Evolutionary conservation across 352 stramenopile species (phyloP), one percentile per base, ranked within the genome.

Genomic region (Saprolegnia parasitica): DNA sequence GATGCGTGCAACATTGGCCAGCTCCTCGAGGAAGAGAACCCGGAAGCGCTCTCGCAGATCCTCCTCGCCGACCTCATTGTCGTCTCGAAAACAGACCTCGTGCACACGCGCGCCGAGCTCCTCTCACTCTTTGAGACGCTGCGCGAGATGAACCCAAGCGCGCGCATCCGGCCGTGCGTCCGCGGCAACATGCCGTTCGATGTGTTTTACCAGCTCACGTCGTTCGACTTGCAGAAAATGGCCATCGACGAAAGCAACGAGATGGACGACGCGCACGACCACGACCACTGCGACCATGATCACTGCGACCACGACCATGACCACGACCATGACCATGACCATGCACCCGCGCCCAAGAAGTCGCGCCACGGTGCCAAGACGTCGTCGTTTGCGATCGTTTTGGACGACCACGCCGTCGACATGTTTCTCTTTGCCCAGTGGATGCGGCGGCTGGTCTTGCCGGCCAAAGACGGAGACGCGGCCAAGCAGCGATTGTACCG

Each of bases 61-160:
- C 94, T 95, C 0, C 98, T 98, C 80, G 91, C 95, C 1, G 96
- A 99, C 76, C 93, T 94, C 23, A 90, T 99, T 73, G 62, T 99
- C 40, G 79, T 99, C 29, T 98, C 99, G 78, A 99, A 99, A 73
- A 89, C 94, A 49, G 96, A 99, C 77, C 79, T 99, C 35, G 93
- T 98, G 1, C 63, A 52, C n/a, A 52, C 24, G 2, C 63, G 42
- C 23, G 24, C n/a, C 23, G 50, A 61, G 11, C 54, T 61, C 32
- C 63, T 75, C 21, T 65, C 71, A 15, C 63, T 75, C 3, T 72
- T 58, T 26, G 23, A 61, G 21, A 57, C 52, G 24, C 45, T 77
- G 47, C 71, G 73, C 15, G 65, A 64, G 26, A 73, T 77, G 45
- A 77, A 77, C 57, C 52, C 71, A 0, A 68, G 49, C 18, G 74